A percentile compares a stretch with the other conserved stretches of the same genome.
These are phyloP conservation scores for Acacia concinna DNA, from an alignment of 331 rosid genomes.

Conservation along the genomic window DNA sequence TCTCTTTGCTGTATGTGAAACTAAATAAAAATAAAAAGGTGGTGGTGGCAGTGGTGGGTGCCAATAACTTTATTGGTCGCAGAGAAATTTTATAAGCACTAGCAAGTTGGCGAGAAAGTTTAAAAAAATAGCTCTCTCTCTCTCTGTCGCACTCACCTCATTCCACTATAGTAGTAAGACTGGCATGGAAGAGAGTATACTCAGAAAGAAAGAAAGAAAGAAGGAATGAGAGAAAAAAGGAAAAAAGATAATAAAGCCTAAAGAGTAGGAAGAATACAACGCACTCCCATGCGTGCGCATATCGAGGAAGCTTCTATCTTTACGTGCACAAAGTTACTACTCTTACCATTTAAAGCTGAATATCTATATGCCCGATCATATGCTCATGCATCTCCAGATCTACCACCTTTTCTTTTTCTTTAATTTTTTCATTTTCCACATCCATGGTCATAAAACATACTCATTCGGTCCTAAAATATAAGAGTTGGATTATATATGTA, in stretches of 20 bases:
- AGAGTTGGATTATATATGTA: too few species aligned
- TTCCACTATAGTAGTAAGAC: not conserved
- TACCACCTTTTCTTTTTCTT: slow-evolving; percentile 20
- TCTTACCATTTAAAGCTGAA: slow-evolving; percentile 49
- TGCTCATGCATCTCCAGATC: slow-evolving; percentile 34
- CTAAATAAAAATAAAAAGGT: slow-evolving; percentile 8
- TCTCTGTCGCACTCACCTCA: slow-evolving; percentile 31
- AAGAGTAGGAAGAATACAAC: slow-evolving; percentile 88
- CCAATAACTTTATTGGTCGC: slow-evolving; percentile 76
- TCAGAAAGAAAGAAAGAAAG: slow-evolving; percentile 15
- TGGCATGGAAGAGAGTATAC: not conserved
- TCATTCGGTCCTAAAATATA: too few species aligned
- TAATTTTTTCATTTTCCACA: not conserved
- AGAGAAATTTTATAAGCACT: slow-evolving; percentile 63
- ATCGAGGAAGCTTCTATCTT: slow-evolving; percentile 99
- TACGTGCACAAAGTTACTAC: slow-evolving; percentile 49
- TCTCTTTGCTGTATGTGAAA: slow-evolving; percentile 33
- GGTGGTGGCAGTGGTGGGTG: slow-evolving; percentile 28
- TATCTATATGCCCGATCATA: slow-evolving; percentile 6
- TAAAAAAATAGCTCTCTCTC: slow-evolving; percentile 4
- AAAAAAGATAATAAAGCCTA: slow-evolving; percentile 59
- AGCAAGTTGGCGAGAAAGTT: slow-evolving; percentile 78
- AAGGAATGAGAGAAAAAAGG: slow-evolving; percentile 11
- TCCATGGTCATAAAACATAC: too few species aligned
- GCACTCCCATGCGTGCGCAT: slow-evolving; percentile 92